These are phyloP conservation scores for Phragmites australis DNA, from an alignment of 176 grass and related monocot species.

Conservation along the genomic window DNA sequence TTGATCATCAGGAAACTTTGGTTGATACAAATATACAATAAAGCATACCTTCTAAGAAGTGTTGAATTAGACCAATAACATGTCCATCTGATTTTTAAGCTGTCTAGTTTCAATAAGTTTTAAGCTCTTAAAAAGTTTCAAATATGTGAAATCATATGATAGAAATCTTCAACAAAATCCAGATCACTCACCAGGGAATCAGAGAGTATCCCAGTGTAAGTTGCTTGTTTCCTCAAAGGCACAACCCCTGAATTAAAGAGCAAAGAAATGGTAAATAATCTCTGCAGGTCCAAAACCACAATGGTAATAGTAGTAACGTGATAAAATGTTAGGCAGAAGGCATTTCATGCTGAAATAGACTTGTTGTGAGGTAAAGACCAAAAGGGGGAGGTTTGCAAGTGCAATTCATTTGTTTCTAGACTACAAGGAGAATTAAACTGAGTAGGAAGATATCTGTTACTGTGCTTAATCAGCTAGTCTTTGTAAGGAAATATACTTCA, in stretches of 20 bases:
- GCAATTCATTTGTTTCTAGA: constrained; percentile 18
- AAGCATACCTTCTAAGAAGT: constrained; percentile 11
- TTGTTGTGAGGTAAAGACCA: not conserved
- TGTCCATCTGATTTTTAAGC: constrained; percentile 10
- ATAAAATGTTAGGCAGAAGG: constrained; percentile 5
- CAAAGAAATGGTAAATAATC: constrained; percentile 30
- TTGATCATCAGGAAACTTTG: not conserved
- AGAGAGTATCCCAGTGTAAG: constrained; percentile 31
- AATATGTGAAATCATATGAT: constrained; percentile 11
- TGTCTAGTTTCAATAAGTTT: not conserved
- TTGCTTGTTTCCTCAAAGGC: constrained; percentile 43
- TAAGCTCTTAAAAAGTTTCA: not conserved
- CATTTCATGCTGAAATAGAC: not conserved
- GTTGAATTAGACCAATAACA: constrained; percentile 10
- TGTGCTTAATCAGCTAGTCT: not conserved
- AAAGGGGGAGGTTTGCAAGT: not conserved
- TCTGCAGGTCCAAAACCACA: not conserved
- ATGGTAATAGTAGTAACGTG: constrained; percentile 21
- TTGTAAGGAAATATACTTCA: constrained; percentile 26
- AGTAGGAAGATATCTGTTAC: constrained; percentile 10
- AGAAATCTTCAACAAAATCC: constrained; percentile 23
- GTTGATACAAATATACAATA: constrained; percentile 17
- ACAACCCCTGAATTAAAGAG: constrained; percentile 53
- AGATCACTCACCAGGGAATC: constrained; percentile 48
- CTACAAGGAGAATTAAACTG: constrained; percentile 10